Percentiles rank a stretch among this genome's conserved stretches.
These are phyloP conservation scores for Nakazawaea wickerhamii DNA, from an alignment of 805 yeast species.

Conservation along the genomic window DNA sequence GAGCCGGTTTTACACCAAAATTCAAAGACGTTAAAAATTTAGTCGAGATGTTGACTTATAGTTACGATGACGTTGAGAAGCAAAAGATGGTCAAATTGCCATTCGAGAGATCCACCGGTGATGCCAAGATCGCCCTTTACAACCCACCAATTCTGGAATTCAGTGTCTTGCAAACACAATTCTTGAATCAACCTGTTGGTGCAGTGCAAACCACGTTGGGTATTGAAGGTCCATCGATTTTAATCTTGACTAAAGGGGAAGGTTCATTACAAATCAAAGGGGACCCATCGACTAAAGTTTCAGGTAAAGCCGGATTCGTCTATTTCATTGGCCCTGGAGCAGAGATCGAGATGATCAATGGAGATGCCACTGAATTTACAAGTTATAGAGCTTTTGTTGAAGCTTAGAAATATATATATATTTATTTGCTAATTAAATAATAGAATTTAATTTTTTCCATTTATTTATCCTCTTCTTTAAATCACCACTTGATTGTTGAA, in stretches of 20 bases:
- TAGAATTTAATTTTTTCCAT: conserved; percentile 47
- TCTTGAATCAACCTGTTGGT: conserved; percentile 28
- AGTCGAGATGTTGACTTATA: conserved; percentile 86
- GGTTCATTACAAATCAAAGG: conserved; percentile 51
- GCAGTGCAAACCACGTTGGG: conserved; percentile 48
- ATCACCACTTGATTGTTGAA: conserved; percentile 84
- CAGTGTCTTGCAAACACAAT: conserved; percentile 80
- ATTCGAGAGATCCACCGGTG: conserved; percentile 60
- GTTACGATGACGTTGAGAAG: conserved; percentile 82
- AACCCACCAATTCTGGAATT: conserved; percentile 98
- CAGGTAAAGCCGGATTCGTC: conserved; percentile 67
- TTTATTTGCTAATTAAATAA: background rate
- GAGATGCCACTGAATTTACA: conserved; percentile 49
- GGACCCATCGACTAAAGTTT: conserved; percentile 34
- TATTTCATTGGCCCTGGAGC: conserved; percentile 80
- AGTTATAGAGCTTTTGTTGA: conserved; percentile 90
- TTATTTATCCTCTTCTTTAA: conserved; percentile 62
- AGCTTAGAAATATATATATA: conserved; percentile 29
- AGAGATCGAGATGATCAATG: conserved; percentile 53
- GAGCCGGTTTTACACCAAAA: conserved; percentile 99
- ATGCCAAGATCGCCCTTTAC: conserved; percentile 61
- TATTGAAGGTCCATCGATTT: conserved; percentile 81
- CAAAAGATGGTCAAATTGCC: conserved; percentile 77
- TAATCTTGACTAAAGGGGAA: conserved; percentile 76
- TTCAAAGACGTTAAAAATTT: conserved; percentile 91